Base-by-base conservation (phyloP, 2,329 filamentous ascomycete species). In the Arthroderma sp. region DNA sequence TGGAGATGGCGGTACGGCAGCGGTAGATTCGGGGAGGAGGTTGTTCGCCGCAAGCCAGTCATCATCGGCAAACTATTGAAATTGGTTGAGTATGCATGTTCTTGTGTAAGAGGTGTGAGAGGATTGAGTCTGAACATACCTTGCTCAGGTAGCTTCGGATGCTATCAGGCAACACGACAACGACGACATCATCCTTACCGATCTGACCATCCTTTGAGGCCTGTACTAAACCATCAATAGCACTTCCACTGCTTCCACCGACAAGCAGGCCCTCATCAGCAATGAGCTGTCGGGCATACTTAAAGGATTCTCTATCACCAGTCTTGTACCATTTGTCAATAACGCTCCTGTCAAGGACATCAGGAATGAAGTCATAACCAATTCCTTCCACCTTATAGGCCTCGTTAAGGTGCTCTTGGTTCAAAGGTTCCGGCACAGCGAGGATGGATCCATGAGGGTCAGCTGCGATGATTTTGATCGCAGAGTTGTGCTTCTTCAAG, bases 271-370 rank as follows among this genome's bases (percentile, higher is more conserved):
- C 93, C 73, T 98, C 93, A 71, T 98, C 93, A 15, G 89, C 81
- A 65, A 98, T 98, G 56, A 98, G 76, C 44, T 91, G 80, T 55
- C 94, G 81, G n/a, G 93, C 88, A 67, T 88, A 91, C 69, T 84
- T 79, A 75, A 98, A 98, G 1, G 91, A 91, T 69, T 95, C 87
- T 60, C 82, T 81, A 68, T 98, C 93, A 61, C 91, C 88, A 2
- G 93, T 98, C 82, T 98, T 98, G 77, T 96, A 97, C 93, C 93
- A 98, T 68, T 86, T 87, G 71, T 96, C 88, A 31, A 98, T 87
- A 4, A 81, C 71, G 28, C 84, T 73, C 67, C 86, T 88, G 63
- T 93, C 84, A 57, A 98, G 78, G 4, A 98, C 94, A 23, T 97
- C 88, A 5, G 94, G 93, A 59, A 98, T 87, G 71, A 98, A 98